A percentile compares a stretch with the other conserved stretches of the same genome.
phyloP scores from a whole-genome alignment of 768 basidiomycete species.

The Tephrocybe sp. region DNA sequence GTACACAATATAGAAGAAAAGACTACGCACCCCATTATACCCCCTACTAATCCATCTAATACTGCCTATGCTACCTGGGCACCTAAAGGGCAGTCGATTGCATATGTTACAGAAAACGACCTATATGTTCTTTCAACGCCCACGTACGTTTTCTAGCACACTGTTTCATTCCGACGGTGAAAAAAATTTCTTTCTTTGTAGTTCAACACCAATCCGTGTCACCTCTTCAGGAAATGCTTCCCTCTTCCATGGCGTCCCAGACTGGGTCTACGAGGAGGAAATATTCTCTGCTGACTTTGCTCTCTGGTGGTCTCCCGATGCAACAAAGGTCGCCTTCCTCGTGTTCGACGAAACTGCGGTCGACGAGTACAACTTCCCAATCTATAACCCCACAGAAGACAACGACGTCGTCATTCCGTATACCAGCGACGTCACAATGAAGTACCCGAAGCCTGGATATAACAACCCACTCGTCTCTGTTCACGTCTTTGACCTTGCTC shows the following conservation, averaged over 20 bases:
- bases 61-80: conserved; percentile 88
- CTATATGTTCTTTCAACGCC: conserved; percentile 79
- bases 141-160: conserved; percentile 41
- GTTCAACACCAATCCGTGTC: conserved; percentile 61
- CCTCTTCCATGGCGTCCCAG: conserved; percentile 91
- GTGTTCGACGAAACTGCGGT: conserved; percentile 87
- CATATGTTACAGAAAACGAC: conserved; percentile 86
- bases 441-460: conserved; percentile 90
- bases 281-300: conserved; percentile 72
- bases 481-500: conserved; percentile 77
- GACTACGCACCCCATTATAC: conserved; percentile 67
- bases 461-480: conserved; percentile 84
- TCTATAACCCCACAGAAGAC: conserved; percentile 86
- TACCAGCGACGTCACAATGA: conserved; percentile 66
- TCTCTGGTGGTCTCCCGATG: conserved; percentile 91
- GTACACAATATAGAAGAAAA: conserved; percentile 77
- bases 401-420: conserved; percentile 76
- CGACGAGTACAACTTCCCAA: conserved; percentile 81
- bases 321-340: conserved; percentile 77
- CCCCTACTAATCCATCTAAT: conserved; percentile 66
- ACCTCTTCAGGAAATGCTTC: conserved; percentile 81
- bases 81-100: conserved; percentile 80
- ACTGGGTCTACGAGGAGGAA: conserved; percentile 98
- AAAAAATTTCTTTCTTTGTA: conserved; percentile 23
- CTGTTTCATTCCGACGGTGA: conserved; percentile 2